phyloP scores from a whole-genome alignment of 768 basidiomycete genomes.

The Auricularia sp. region DNA sequence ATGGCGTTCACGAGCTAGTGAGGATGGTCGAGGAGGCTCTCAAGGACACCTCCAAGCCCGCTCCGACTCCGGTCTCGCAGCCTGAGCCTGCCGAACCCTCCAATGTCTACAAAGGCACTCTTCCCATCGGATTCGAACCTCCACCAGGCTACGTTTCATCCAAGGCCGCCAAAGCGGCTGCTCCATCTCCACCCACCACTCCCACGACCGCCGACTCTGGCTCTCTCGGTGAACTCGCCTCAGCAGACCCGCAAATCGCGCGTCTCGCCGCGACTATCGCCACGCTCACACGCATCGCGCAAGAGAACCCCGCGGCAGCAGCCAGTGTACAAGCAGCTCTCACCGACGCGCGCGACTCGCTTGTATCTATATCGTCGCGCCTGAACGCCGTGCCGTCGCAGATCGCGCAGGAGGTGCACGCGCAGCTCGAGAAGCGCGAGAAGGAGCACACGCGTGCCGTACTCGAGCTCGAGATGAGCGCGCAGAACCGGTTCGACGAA shows the following conservation, averaged over 20 bases:
- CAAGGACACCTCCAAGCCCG: constrained; percentile 28
- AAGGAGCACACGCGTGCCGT: constrained; percentile 70
- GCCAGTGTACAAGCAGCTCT: constrained; percentile 65
- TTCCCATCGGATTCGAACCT: constrained; percentile 91
- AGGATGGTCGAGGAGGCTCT: constrained; percentile 65
- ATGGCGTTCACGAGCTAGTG: constrained; percentile 59
- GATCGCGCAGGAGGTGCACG: constrained; percentile 70
- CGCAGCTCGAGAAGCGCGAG: constrained; percentile 54
- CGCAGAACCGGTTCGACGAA: constrained; percentile 72
- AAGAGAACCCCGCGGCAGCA: constrained; percentile 57
- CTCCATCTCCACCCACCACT: constrained; percentile 4
- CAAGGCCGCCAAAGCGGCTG: constrained; percentile 33
- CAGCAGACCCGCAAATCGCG: constrained; percentile 83
- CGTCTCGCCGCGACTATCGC: constrained; percentile 92
- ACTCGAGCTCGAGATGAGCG: constrained; percentile 73
- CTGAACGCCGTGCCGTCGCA: constrained; percentile 40
- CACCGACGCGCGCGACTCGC: constrained; percentile 68
- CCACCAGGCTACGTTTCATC: constrained; percentile 79
- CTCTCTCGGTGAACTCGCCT: constrained; percentile 49
- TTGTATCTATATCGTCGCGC: constrained; percentile 63
- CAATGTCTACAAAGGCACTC: constrained; percentile 44
- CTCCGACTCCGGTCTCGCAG: constrained; percentile 50
- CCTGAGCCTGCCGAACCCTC: constrained; percentile 52
- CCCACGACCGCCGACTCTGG: neutral
- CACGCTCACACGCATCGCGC: constrained; percentile 74